Evolutionary conservation across 495 filamentous ascomycete species (phyloP).

Genomic region (Terfezia claveryi): DNA sequence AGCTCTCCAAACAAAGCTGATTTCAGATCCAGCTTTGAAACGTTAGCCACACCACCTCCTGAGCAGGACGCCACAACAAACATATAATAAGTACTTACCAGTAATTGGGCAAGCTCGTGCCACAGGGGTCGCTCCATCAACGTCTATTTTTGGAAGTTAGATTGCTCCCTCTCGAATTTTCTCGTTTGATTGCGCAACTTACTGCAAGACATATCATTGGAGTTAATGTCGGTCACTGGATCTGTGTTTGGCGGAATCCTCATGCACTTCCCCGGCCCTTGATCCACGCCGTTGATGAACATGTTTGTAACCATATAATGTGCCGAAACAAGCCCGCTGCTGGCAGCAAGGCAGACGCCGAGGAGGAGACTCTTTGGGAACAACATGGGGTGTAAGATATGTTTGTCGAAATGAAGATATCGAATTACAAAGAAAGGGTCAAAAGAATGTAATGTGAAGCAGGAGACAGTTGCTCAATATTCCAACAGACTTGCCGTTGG

Average conservation of each 20-base stretch:
- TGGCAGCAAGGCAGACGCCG: background rate
- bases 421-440: no score
- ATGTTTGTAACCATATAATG: conserved; percentile 50
- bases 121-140: conserved; percentile 5
- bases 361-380: no score
- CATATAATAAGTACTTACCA: conserved; percentile 2
- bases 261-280: conserved; percentile 48
- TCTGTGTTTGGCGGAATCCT: conserved; percentile 38
- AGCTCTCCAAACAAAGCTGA: conserved; percentile 41
- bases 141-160: background rate
- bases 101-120: conserved; percentile 4
- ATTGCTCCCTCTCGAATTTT: no score
- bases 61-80: background rate
- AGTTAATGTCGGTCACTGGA: conserved; percentile 31
- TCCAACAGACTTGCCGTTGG: no score
- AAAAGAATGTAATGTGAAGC: no score
- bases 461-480: no score
- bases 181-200: background rate
- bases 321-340: conserved; percentile 20
- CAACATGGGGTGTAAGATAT: no score
- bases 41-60: background rate
- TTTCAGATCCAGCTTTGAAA: conserved; percentile 22
- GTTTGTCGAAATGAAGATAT: no score
- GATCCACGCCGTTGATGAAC: conserved; percentile 37
- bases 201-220: conserved; percentile 46